Evolutionary conservation across 495 filamentous ascomycete genomes (phyloP).

Genomic region (Astrothelium subdiscretum): DNA sequence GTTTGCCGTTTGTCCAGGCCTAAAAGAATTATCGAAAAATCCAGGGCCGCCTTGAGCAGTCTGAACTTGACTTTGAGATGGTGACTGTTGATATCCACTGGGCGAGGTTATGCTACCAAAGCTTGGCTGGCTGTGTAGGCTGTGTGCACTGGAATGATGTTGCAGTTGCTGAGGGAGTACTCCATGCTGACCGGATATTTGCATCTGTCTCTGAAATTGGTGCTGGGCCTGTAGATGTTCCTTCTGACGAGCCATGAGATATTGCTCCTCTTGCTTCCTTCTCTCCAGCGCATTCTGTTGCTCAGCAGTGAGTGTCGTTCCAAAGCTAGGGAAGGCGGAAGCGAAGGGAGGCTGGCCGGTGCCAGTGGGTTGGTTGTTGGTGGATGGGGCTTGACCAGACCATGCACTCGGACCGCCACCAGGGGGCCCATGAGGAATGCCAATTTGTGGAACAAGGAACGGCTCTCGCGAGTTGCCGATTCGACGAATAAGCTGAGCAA

Average conservation of each 20-base stretch:
- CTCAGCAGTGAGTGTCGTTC: slow-evolving; percentile 91
- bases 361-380: slow-evolving; percentile 19
- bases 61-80: slow-evolving; percentile 57
- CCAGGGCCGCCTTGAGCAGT: slow-evolving; percentile 43
- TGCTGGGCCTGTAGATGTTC: slow-evolving; percentile 85
- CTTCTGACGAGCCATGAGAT: slow-evolving; percentile 86
- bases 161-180: slow-evolving; percentile 53
- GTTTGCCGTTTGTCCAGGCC: slow-evolving; percentile 30
- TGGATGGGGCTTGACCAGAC: neutral
- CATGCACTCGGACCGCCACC: slow-evolving; percentile 26
- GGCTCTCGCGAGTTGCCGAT: slow-evolving; percentile 97
- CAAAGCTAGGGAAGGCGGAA: slow-evolving; percentile 88
- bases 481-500: slow-evolving; percentile 88
- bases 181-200: slow-evolving; percentile 29
- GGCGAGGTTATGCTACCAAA: slow-evolving; percentile 89
- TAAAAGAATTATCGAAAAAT: slow-evolving; percentile 62
- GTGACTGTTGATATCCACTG: slow-evolving; percentile 54
- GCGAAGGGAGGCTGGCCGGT: slow-evolving; percentile 80
- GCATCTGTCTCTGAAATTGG: slow-evolving; percentile 59
- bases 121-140: slow-evolving; percentile 89
- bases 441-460: slow-evolving; percentile 93
- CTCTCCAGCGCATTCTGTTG: slow-evolving; percentile 95
- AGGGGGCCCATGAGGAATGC: slow-evolving; percentile 74
- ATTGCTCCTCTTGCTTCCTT: slow-evolving; percentile 95
- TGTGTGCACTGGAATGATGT: slow-evolving; percentile 88